Evolutionary conservation across 2,329 filamentous ascomycete genomes (phyloP).

Genomic region (Leptodontidium sp.): DNA sequence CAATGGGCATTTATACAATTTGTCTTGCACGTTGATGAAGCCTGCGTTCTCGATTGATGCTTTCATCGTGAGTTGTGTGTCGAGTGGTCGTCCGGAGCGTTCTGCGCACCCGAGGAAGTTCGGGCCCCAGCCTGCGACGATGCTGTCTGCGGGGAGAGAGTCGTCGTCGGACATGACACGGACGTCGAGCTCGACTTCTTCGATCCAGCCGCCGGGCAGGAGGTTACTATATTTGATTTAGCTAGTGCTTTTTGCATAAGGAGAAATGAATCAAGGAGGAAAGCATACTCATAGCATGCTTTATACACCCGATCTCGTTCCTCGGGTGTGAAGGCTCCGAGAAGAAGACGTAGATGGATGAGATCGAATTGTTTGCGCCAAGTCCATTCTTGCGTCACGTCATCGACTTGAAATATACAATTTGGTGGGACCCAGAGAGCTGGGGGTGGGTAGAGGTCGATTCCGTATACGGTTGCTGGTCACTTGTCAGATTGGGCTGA

Average conservation of each 20-base stretch:
- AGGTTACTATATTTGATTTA: constrained; percentile 10
- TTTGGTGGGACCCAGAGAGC: constrained; percentile 52
- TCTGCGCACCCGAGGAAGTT: constrained; percentile 13
- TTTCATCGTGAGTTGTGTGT: constrained; percentile 15
- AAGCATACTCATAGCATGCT: constrained; percentile 4
- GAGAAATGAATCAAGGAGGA: neutral
- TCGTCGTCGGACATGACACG: constrained; percentile 40
- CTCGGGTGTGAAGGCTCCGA: constrained; percentile 7
- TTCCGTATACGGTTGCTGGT: constrained; percentile 4
- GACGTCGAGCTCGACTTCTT: constrained; percentile 27
- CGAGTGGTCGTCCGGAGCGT: constrained; percentile 2
- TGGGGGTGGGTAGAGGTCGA: constrained; percentile 15
- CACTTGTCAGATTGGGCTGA: neutral
- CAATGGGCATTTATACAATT: constrained; percentile 11
- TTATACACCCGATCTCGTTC: constrained; percentile 1
- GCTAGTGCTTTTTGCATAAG: neutral
- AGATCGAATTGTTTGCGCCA: constrained; percentile 55
- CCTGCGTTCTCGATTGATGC: constrained; percentile 1
- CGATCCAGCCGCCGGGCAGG: constrained; percentile 44
- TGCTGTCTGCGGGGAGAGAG: neutral
- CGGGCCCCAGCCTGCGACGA: constrained; percentile 8
- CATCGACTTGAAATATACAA: constrained; percentile 59
- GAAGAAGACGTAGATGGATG: constrained; percentile 56
- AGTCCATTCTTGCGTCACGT: constrained; percentile 58
- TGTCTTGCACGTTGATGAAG: constrained; percentile 14